A percentile compares a stretch with the other conserved stretches of the same genome.
Evolutionary conservation across 2,329 filamentous ascomycete genomes (phyloP).

Genomic region (Penicillium sp.): DNA sequence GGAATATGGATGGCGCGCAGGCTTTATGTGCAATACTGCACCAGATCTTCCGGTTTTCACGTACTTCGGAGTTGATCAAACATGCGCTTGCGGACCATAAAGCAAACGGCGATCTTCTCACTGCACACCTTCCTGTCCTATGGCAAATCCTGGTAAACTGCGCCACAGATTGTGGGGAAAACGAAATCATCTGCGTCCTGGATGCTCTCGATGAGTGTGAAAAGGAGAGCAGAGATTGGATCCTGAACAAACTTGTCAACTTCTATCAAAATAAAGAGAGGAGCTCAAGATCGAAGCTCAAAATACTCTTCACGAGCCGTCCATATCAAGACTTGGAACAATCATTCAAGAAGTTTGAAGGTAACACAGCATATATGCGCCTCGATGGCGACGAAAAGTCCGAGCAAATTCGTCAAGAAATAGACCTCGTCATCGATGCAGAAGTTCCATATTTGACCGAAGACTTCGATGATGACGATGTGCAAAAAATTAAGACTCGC

Average conservation of each 20-base stretch:
- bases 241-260: conserved; percentile 10
- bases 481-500: conserved; percentile 12
- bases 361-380: conserved; percentile 1
- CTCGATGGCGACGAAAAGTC: conserved; percentile 14
- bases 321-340: conserved; percentile 2
- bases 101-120: background rate
- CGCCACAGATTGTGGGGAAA: background rate
- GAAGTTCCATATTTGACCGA: conserved; percentile 15
- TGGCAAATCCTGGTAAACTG: background rate
- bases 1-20: conserved; percentile 15
- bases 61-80: background rate
- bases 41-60: background rate
- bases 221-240: conserved; percentile 1
- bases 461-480: background rate
- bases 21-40: conserved; percentile 6
- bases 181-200: conserved; percentile 29
- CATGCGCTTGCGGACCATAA: background rate
- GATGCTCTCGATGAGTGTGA: conserved; percentile 40
- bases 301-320: conserved; percentile 26
- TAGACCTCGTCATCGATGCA: conserved; percentile 17
- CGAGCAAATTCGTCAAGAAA: conserved; percentile 13
- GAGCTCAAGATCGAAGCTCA: conserved; percentile 17
- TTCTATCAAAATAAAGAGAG: background rate
- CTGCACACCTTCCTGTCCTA: background rate
- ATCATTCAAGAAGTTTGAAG: background rate